phyloP scores from a whole-genome alignment of 1,284 basidiomycete genomes.

The Ganoderma multipileum region DNA sequence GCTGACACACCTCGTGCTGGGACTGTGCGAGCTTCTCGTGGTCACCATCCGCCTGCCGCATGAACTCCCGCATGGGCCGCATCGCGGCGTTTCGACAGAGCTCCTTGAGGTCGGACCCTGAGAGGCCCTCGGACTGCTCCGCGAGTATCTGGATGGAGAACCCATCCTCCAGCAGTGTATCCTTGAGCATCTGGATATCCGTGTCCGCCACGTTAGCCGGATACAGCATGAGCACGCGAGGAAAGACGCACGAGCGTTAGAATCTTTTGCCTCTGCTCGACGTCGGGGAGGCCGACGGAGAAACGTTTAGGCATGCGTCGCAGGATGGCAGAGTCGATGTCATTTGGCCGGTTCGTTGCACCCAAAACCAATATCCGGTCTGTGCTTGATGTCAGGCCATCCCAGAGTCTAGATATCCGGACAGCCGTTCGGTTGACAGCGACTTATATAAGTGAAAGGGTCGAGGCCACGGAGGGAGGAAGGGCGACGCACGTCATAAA shows the following conservation, averaged over 20 bases:
- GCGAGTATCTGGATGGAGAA: constrained; percentile 80
- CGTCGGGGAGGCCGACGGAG: constrained; percentile 84
- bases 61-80: constrained; percentile 89
- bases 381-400: constrained; percentile 88
- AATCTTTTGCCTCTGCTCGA: constrained; percentile 87
- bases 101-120: constrained; percentile 94
- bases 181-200: constrained; percentile 81
- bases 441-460: not conserved
- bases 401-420: constrained; percentile 79
- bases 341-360: constrained; percentile 94
- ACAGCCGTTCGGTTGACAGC: not conserved
- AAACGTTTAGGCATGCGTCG: constrained; percentile 99
- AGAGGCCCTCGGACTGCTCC: constrained; percentile 76
- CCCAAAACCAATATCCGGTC: constrained; percentile 94
- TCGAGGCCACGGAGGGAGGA: not conserved
- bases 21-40: constrained; percentile 58
- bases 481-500: constrained; percentile 88
- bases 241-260: constrained; percentile 72
- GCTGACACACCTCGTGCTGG: constrained; percentile 57
- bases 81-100: constrained; percentile 94
- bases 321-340: constrained; percentile 96
- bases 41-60: constrained; percentile 67
- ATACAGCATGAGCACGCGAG: not conserved
- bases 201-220: constrained; percentile 1
- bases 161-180: constrained; percentile 70